These are phyloP conservation scores for Fusarium avenaceum DNA, from an alignment of 2,329 filamentous ascomycete species.

Conservation along the genomic window DNA sequence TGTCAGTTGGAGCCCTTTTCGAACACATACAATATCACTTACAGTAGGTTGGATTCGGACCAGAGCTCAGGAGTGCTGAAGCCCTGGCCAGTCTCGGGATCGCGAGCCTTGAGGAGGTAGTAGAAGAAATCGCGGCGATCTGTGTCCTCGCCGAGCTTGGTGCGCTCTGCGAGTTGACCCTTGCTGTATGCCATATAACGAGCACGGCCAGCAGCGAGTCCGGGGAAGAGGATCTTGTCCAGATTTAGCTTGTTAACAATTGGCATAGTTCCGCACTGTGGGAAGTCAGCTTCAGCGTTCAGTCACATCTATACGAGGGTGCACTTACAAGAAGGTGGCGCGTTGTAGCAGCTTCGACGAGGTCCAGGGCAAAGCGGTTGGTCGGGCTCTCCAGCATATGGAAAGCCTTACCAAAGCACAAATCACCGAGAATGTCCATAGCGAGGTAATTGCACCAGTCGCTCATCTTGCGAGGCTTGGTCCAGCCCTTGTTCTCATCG, in stretches of 20 bases:
- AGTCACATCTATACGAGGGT: no score
- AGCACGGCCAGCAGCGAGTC: conserved; percentile 74
- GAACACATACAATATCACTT: conserved; percentile 43
- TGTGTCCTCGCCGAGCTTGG: conserved; percentile 73
- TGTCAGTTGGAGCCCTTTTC: conserved; percentile 6
- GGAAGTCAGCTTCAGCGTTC: conserved; percentile 27
- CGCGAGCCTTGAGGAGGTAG: conserved; percentile 77
- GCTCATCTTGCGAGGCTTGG: conserved; percentile 70
- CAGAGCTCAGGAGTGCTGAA: conserved; percentile 76
- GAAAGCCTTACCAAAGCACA: conserved; percentile 73
- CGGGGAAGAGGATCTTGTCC: conserved; percentile 76
- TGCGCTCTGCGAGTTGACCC: conserved; percentile 74
- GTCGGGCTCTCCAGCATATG: conserved; percentile 71
- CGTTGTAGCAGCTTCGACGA: conserved; percentile 77
- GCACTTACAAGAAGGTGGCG: conserved; percentile 74
- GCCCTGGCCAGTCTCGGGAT: conserved; percentile 77
- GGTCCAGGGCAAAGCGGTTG: conserved; percentile 74
- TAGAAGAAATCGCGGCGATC: conserved; percentile 82
- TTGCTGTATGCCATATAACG: conserved; percentile 80
- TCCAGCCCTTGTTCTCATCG: conserved; percentile 69
- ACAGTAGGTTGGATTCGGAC: conserved; percentile 78
- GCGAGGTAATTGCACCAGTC: conserved; percentile 73
- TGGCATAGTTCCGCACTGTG: conserved; percentile 79
- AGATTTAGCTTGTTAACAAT: conserved; percentile 74
- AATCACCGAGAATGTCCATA: conserved; percentile 73